Base-by-base conservation (phyloP, 192 early-diverging fungal genomes). In the Rhizophagus prolifer region DNA sequence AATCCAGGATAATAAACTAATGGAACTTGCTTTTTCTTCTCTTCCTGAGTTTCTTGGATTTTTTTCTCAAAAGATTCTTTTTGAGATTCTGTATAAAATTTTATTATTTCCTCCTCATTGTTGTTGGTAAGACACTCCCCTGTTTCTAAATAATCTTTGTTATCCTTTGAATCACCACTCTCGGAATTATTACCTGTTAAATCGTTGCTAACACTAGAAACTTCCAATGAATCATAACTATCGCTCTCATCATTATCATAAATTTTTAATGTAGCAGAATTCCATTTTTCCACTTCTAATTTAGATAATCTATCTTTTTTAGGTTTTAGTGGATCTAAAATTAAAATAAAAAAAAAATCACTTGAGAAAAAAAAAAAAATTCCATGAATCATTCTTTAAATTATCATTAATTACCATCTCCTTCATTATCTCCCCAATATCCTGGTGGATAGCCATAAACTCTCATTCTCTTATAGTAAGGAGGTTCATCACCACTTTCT, bases 1-100 rank as follows among this genome's bases (percentile, higher is more conserved):
- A 72, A 58, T 7, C 47, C 70, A 9, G 70, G 70, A 72, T 72
- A 72, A 9, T 72, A 26, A 16, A 72, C 70, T 31, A 72, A 30
- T 30, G n/a, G 70, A 23, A 72, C 47, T 28, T 58, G 28, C 47
- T 54, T 72, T 31, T 58, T 54, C 9, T 36, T 72, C 14, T 41
- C 30, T n/a, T 54, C 50, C 50, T 19, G 50, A 54, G 16, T 54
- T 21, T 6, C 19, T 54, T 54, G 16, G 4, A 21, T 41, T 68
- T 41, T 9, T 14, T 41, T 26, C 14, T 26, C 25, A 65, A 65
- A 44, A 44, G 41, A 12, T 1, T 44, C 41, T 12, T 44, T 44
- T 10, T 41, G 38, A 41, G 38, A 41, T 41, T 41, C 38, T 7
- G 7, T 9, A 7, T 41, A 9, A 41, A 9, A 3, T 14, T 14